phyloP scores from a whole-genome alignment of 1,284 basidiomycete species.

The Rhizopogon parksii region DNA sequence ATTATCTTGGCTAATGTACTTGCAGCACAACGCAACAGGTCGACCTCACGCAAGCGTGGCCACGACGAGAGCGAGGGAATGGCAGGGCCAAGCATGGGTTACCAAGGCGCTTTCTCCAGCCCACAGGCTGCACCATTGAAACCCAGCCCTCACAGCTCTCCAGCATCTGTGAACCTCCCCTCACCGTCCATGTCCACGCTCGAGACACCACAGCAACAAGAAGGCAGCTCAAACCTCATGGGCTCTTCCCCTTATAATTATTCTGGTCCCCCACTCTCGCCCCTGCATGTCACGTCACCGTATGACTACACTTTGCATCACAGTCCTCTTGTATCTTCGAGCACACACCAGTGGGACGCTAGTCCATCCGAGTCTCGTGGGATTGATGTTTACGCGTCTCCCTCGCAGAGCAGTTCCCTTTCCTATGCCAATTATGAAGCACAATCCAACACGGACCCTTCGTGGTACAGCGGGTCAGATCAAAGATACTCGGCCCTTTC shows the following conservation, averaged over 20 bases:
- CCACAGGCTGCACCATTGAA: conserved; percentile 39
- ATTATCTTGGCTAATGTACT: conserved; percentile 17
- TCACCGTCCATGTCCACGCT: conserved; percentile 52
- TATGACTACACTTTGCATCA: conserved; percentile 50
- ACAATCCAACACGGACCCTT: conserved; percentile 40
- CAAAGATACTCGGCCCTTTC: conserved; percentile 39
- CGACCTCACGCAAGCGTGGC: conserved; percentile 64
- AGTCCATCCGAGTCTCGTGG: conserved; percentile 30
- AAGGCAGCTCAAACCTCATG: conserved; percentile 39
- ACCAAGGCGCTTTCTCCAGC: conserved; percentile 47
- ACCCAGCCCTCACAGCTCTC: conserved; percentile 64
- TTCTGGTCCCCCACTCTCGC: conserved; percentile 42
- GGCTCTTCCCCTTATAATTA: conserved; percentile 32
- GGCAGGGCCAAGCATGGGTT: conserved; percentile 30
- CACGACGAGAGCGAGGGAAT: conserved; percentile 54
- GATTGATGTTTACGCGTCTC: conserved; percentile 38
- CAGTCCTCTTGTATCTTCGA: conserved; percentile 33
- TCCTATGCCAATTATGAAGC: conserved; percentile 33
- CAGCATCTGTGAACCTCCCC: conserved; percentile 61
- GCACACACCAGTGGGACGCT: conserved; percentile 40
- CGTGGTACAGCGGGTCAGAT: conserved; percentile 40
- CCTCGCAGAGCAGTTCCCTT: conserved; percentile 32
- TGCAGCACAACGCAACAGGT: conserved; percentile 60
- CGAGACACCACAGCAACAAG: conserved; percentile 32
- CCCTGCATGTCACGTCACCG: conserved; percentile 41